Percentiles rank a stretch among this genome's conserved stretches.
phyloP scores from a whole-genome alignment of 257 asterid species.

The Solanum chilense region DNA sequence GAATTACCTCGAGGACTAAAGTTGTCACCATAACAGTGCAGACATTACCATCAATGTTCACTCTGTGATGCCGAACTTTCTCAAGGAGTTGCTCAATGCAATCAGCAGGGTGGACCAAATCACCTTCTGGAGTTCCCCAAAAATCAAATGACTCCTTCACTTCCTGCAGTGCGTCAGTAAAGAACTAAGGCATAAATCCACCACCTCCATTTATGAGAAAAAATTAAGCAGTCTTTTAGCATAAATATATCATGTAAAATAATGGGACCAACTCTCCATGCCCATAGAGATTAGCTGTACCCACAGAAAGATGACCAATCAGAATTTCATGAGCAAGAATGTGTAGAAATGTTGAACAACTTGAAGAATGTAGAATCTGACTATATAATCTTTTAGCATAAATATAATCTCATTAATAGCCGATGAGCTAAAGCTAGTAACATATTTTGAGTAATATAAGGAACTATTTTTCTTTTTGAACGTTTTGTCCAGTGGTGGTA shows the following conservation, averaged over 20 bases:
- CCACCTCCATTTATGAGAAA: not conserved
- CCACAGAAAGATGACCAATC: not conserved
- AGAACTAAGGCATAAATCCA: not conserved
- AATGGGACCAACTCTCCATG: not conserved
- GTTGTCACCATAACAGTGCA: slow-evolving; percentile 6
- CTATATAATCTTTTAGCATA: too few species aligned
- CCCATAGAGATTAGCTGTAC: not conserved
- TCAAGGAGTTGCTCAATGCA: slow-evolving; percentile 15
- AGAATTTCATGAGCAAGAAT: not conserved
- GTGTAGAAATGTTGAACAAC: not conserved
- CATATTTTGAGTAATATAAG: not conserved
- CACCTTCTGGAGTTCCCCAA: slow-evolving; percentile 18
- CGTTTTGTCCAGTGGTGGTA: not conserved
- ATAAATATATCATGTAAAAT: not conserved
- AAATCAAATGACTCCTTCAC: slow-evolving; percentile 21
- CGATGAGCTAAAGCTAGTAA: not conserved
- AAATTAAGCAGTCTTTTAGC: not conserved
- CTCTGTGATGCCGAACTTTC: slow-evolving; percentile 14
- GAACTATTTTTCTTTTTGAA: not conserved
- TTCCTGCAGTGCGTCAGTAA: not conserved
- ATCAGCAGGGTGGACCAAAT: slow-evolving; percentile 16
- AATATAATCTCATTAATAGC: not conserved
- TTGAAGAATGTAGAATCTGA: not conserved
- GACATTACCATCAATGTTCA: slow-evolving; percentile 1
- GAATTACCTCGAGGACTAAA: slow-evolving; percentile 14